Base-by-base conservation (phyloP, 2,329 filamentous ascomycete species). In the Metarhizium brunneum region DNA sequence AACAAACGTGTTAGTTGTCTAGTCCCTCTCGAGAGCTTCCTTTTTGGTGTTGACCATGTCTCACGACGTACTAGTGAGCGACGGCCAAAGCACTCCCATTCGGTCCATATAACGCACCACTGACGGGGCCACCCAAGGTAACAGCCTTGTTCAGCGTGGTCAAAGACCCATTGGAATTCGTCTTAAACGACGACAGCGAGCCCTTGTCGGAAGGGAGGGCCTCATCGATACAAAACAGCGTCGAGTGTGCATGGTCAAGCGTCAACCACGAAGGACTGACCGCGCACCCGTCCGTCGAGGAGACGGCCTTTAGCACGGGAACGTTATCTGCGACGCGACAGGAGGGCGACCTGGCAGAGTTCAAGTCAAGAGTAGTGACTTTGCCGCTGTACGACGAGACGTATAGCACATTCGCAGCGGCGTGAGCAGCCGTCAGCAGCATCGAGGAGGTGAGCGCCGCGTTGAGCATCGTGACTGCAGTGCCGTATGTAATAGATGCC, bases 191-290 rank as follows among this genome's bases (percentile, higher is more conserved):
- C 10, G 67, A 66, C 56, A 86, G 66, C 2, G 75, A 73, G 52
- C 79, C 81, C 58, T 80, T 74, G n/a, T 69, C 64, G 4, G 66
- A 60, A 25, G 66, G 65, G 48, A 77, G 68, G 25, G 76, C 80
- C 71, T 87, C 84, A 60, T 87, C 78, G 48, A 81, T 62, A 67
- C 83, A 87, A 69, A 81, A 84, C 11, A 87, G 70, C 13, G 75
- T 66, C 25, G 71, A 71, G 58, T 76, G 73, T 49, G 70, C 63
- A 56, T 72, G 66, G 63, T 83, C 78, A 20, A 83, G 72, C 20
- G 80, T 79, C 56, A 87, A 69, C 83, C 84, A 87, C 11, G 81
- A 79, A 5, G 84, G 79, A 57, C 76, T 78, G 2, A 71, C 67
- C 10, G 73, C 78, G 66, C 83, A 86, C 38, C 69, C 71, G 53